These are phyloP conservation scores for Debaryomyces sp. DNA, from an alignment of 1,139 yeast genomes.

Conservation along the genomic window DNA sequence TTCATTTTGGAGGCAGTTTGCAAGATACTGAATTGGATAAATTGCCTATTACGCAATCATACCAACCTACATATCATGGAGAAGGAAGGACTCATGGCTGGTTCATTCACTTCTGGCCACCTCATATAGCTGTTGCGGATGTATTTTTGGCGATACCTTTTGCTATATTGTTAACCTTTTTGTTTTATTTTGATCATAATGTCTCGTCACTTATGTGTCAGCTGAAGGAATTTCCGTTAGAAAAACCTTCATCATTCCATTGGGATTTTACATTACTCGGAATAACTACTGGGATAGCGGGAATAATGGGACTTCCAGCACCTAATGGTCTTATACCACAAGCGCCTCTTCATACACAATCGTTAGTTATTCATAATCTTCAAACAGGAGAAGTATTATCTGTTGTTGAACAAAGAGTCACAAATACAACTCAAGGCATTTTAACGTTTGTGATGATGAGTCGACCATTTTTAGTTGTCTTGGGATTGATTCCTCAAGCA, in stretches of 20 bases:
- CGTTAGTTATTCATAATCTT: constrained; percentile 64
- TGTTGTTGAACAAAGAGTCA: constrained; percentile 87
- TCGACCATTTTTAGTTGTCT: constrained; percentile 77
- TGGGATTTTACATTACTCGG: constrained; percentile 91
- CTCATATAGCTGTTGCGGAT: constrained; percentile 62
- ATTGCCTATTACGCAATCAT: constrained; percentile 74
- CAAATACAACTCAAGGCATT: constrained; percentile 83
- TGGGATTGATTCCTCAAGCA: constrained; percentile 91
- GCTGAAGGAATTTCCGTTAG: constrained; percentile 75
- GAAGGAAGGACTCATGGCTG: constrained; percentile 55
- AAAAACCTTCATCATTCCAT: constrained; percentile 87
- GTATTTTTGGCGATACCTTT: constrained; percentile 91
- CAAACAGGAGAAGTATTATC: constrained; percentile 45
- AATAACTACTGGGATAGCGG: constrained; percentile 82
- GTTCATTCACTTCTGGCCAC: constrained; percentile 80
- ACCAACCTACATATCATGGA: constrained; percentile 63
- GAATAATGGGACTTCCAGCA: constrained; percentile 87
- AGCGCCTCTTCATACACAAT: constrained; percentile 89
- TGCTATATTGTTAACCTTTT: constrained; percentile 77
- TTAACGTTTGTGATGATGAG: constrained; percentile 87
- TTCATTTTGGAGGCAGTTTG: constrained; percentile 84
- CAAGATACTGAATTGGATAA: constrained; percentile 51
- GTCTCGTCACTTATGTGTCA: constrained; percentile 93
- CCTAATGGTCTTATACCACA: constrained; percentile 97
- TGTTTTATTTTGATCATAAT: constrained; percentile 94